Evolutionary conservation across 306 rosid genomes (phyloP).

Genomic region (Cucurbita maxima): DNA sequence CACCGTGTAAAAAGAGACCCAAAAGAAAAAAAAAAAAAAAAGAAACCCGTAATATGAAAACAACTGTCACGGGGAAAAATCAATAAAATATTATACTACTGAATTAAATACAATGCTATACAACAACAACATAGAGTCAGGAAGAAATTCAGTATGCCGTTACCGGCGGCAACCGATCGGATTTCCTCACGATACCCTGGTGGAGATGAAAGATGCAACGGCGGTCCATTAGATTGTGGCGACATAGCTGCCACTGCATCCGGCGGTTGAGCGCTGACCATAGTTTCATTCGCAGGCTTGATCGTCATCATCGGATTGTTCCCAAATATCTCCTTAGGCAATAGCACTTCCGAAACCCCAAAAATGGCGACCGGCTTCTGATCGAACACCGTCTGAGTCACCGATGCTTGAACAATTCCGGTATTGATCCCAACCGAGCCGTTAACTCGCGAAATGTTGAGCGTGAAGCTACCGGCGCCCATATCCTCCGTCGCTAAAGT

Average conservation of each 20-base stretch:
- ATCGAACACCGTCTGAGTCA: conserved; percentile 82
- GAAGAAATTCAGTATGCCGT: conserved; percentile 17
- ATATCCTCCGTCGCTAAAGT: conserved; percentile 77
- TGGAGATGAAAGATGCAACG: conserved; percentile 55
- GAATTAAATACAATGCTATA: conserved; percentile 52
- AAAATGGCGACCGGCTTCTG: conserved; percentile 89
- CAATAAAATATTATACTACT: conserved; percentile 39
- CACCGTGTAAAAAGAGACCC: conserved; percentile 27
- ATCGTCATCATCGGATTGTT: conserved; percentile 21
- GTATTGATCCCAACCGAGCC: conserved; percentile 73
- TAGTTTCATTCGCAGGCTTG: conserved; percentile 21
- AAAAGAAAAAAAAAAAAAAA: conserved; percentile 22
- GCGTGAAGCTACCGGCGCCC: conserved; percentile 84
- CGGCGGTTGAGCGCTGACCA: conserved; percentile 34
- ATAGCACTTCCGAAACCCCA: conserved; percentile 71
- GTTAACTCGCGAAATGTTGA: conserved; percentile 62
- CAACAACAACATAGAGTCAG: conserved; percentile 53
- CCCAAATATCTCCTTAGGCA: conserved; percentile 77
- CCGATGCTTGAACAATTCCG: conserved; percentile 62
- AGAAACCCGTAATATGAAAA: conserved; percentile 30
- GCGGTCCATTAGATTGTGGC: conserved; percentile 45
- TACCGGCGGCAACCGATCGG: conserved; percentile 25
- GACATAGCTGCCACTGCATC: conserved; percentile 24
- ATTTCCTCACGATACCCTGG: conserved; percentile 43
- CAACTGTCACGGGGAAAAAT: conserved; percentile 19